phyloP scores from a whole-genome alignment of 1,139 yeast genomes.

The Geotrichum klebahnii region DNA sequence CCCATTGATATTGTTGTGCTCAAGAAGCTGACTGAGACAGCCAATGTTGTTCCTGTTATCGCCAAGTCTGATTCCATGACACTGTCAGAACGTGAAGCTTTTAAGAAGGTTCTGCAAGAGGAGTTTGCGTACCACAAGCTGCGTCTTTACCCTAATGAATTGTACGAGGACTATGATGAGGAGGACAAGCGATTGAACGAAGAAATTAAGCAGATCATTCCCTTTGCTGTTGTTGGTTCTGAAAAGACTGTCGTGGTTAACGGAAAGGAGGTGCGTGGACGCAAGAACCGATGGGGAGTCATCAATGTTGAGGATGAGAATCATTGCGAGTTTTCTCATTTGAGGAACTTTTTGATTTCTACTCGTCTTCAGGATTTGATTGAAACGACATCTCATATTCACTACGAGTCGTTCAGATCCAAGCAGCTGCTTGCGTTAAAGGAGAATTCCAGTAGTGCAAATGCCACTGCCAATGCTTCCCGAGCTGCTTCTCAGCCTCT shows the following conservation, averaged over 20 bases:
- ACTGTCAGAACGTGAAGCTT: conserved; percentile 71
- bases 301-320: conserved; percentile 80
- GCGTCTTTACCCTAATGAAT: conserved; percentile 83
- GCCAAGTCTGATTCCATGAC: conserved; percentile 91
- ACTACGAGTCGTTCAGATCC: conserved; percentile 89
- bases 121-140: conserved; percentile 74
- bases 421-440: conserved; percentile 91
- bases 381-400: conserved; percentile 83
- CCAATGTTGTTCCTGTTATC: conserved; percentile 91
- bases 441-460: conserved; percentile 56
- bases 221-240: conserved; percentile 95
- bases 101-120: conserved; percentile 65
- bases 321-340: conserved; percentile 91
- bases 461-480: not conserved
- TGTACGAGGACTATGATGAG: conserved; percentile 72
- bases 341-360: conserved; percentile 89
- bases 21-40: conserved; percentile 80
- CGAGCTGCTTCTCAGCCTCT: not conserved
- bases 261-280: conserved; percentile 80
- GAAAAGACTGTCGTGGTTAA: conserved; percentile 61
- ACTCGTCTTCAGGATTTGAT: conserved; percentile 94
- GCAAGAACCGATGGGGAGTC: conserved; percentile 93
- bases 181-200: conserved; percentile 41
- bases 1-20: conserved; percentile 80
- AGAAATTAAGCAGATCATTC: conserved; percentile 56